Evolutionary conservation across 129 eudicot genomes (phyloP).

Genomic region (Centaurea solstitialis): DNA sequence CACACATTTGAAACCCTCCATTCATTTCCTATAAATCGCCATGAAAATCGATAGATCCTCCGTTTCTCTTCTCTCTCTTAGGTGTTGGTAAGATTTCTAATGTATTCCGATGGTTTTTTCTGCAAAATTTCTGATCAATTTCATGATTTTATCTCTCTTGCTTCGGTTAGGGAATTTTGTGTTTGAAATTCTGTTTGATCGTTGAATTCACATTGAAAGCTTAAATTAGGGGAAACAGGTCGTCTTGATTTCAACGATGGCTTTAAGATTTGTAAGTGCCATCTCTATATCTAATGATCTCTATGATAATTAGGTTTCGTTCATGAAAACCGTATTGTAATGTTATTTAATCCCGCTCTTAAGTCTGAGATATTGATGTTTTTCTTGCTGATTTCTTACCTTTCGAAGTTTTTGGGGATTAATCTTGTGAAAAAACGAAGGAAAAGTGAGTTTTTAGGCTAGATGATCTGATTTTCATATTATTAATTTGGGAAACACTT

Average conservation of each 20-base stretch:
- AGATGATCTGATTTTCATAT: slow-evolving; percentile 2
- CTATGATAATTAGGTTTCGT: neutral
- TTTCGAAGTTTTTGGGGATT: neutral
- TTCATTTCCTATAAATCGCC: slow-evolving; percentile 14
- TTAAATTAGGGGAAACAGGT: slow-evolving; percentile 11
- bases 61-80: slow-evolving; percentile 12
- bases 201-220: neutral
- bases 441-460: neutral
- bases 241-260: slow-evolving; percentile 26
- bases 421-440: neutral
- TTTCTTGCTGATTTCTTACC: neutral
- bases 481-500: neutral
- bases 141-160: neutral
- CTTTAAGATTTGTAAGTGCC: slow-evolving; percentile 25
- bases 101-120: neutral
- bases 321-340: neutral
- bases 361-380: neutral
- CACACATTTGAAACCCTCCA: slow-evolving; percentile 17
- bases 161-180: neutral
- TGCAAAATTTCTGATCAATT: neutral
- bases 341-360: neutral
- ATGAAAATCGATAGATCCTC: slow-evolving; percentile 14
- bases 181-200: neutral
- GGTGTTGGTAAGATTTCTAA: slow-evolving; percentile 1
- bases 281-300: neutral